These are phyloP conservation scores for Aurantiochytrium sp. DNA, from an alignment of 108 stramenopile genomes.

Conservation along the genomic window DNA sequence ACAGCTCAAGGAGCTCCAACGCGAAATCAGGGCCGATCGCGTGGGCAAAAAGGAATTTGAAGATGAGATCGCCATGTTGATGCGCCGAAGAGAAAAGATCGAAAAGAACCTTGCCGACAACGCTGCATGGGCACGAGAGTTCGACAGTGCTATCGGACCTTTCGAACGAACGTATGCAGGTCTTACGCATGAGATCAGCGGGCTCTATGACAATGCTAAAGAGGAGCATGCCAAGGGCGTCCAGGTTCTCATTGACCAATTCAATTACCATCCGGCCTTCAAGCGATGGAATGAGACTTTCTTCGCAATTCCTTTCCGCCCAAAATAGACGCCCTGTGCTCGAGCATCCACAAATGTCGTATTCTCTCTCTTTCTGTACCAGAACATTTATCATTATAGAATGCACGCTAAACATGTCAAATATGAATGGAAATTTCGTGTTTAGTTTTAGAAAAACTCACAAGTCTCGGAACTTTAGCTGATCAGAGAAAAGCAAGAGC, in stretches of 20 bases:
- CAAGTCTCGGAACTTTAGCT: not conserved
- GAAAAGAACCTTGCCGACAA: not conserved
- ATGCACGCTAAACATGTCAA: not conserved
- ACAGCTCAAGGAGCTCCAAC: not conserved
- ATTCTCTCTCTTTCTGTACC: no score
- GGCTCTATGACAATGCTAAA: not conserved
- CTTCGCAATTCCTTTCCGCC: not conserved
- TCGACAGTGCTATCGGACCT: not conserved
- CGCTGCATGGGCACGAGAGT: not conserved
- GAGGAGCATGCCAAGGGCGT: slow-evolving; percentile 4
- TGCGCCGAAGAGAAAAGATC: not conserved
- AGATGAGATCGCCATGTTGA: not conserved
- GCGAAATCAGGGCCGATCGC: not conserved
- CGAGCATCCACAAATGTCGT: no score
- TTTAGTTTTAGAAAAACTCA: not conserved
- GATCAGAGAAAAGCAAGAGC: not conserved
- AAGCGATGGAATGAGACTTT: slow-evolving; percentile 7
- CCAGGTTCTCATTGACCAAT: not conserved
- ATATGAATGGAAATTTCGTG: not conserved
- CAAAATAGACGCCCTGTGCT: not conserved
- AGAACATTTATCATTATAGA: no score
- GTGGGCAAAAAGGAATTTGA: slow-evolving; percentile 16
- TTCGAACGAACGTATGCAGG: not conserved
- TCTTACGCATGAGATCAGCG: not conserved
- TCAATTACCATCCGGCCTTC: slow-evolving; percentile 15